Conservation (phyloP, 2,329 filamentous ascomycete genomes). For the Neopestalotiopsis rosae region DNA sequence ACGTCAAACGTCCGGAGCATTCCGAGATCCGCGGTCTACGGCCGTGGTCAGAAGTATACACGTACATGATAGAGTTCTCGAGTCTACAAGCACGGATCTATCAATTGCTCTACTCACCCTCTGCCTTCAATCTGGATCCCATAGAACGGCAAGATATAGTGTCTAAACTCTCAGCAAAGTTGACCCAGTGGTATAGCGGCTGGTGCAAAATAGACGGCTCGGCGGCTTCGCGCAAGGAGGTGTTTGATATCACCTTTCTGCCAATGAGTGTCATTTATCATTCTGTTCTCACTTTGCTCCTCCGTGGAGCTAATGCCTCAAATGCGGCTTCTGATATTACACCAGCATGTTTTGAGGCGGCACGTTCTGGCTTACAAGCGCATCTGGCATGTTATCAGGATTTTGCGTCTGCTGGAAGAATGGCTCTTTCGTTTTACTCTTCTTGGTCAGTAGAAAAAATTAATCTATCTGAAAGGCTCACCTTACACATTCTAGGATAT, state of each 20-base stretch:
- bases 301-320: background rate
- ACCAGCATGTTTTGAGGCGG: background rate
- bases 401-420: background rate
- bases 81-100: background rate
- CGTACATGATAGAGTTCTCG: background rate
- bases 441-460: background rate
- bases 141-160: background rate
- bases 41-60: background rate
- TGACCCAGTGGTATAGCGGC: background rate
- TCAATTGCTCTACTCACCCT: background rate
- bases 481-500: background rate
- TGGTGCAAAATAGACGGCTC: background rate
- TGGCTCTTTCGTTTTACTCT: background rate
- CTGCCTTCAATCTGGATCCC: background rate
- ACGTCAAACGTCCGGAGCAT: background rate
- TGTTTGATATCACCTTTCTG: background rate
- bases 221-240: background rate
- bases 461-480: background rate
- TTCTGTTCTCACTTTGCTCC: background rate
- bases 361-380: background rate
- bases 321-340: background rate
- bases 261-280: background rate
- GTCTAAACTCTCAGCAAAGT: background rate
- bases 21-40: background rate
- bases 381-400: background rate